Evolutionary conservation across 306 rosid genomes (phyloP), one percentile per base, ranked within the genome.

Genomic region (barrel medic (Medicago truncatula)): DNA sequence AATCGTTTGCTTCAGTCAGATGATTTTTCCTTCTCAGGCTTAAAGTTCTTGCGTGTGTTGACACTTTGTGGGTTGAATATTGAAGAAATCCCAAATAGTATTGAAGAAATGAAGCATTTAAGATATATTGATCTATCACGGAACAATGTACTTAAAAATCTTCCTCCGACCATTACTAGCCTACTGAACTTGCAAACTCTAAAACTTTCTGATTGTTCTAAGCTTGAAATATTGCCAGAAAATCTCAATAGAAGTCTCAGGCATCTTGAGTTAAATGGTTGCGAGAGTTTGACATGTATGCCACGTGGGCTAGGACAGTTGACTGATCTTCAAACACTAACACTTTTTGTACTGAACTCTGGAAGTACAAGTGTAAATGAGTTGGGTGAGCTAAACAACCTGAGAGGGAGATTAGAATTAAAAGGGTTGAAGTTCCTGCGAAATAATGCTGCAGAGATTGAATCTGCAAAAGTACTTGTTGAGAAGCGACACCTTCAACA

Each of bases 101-200:
- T 76, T 18, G 7, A 21, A 58, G 43, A 62, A 53, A 50, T 80
- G 57, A 76, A 73, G 60, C 82, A 76, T 60, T 53, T 84, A 43
- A 80, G 84, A 73, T 83, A 83, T 34, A 16, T 79, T 15, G 78
- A 83, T 75, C 57, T 83, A 18, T 71, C 81, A 62, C 1, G 0
- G 9, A 81, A 81, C 28, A 2, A 0, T 4, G 7, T 0, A 14
- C 54, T 75, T 31, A 0, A 13, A 36, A 49, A 9, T 38, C 84
- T 83, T 31, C 81, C 87, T n/a, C 10, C n/a, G 0, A 50, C 23
- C 0, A 61, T 80, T 54, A n/a, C 56, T 38, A 36, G 18, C 15
- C 56, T 80, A 12, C 61, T 16, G 4, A 73, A 80, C 64, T 69
- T 77, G 67, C 85, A 80, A 41, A 77, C 77, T 1, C 23, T 84